Evolutionary conservation across 108 stramenopile species (phyloP), one percentile per base, ranked within the genome.

Genomic region (Cyclostephanos invisitatus): DNA sequence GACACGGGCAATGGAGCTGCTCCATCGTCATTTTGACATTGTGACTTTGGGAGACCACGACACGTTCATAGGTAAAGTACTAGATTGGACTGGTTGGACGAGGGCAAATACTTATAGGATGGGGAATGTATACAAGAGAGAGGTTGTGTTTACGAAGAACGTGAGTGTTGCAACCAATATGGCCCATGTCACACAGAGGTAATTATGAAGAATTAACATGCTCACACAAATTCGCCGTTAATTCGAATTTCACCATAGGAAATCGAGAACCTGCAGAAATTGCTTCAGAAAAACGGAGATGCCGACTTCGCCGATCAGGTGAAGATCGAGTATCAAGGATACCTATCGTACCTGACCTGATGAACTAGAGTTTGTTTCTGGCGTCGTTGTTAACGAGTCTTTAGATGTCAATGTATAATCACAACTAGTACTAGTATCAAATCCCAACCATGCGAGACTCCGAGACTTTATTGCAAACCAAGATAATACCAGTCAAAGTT

Each of bases 1-100:
- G 1, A 6, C 7, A 37, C 46, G 73, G 11, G 73, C n/a, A 5
- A 56, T 74, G 24, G 73, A 74, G 18, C 37, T 74, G 29, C 42
- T 74, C 5, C 56, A 59, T 11, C 40, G 56, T n/a, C 73, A 74
- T 61, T 74, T 74, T 66, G 73, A 74, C 37, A 17, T 74, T 7
- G 73, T 73, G 27, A 53, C 36, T 35, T n/a, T 73, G 1, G 54
- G 21, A 20, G 51, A 73, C 65, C 73, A 73, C 37, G 55, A 21
- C 1, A 7, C 7, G 1, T 73, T 64, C 25, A 24, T 17, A 27
- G 38, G 17, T 47, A 40, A 56, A 14, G 27, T 65, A 46, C 35
- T 73, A 46, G n/a, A 46, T 18, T 53, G 25, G 48, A 73, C 72
- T 12, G 53, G 64, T 40, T 73, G 29, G 63, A 37, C 36, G 60